phyloP scores from a whole-genome alignment of 768 basidiomycete genomes.

The Hemileccinum rubropunctum region DNA sequence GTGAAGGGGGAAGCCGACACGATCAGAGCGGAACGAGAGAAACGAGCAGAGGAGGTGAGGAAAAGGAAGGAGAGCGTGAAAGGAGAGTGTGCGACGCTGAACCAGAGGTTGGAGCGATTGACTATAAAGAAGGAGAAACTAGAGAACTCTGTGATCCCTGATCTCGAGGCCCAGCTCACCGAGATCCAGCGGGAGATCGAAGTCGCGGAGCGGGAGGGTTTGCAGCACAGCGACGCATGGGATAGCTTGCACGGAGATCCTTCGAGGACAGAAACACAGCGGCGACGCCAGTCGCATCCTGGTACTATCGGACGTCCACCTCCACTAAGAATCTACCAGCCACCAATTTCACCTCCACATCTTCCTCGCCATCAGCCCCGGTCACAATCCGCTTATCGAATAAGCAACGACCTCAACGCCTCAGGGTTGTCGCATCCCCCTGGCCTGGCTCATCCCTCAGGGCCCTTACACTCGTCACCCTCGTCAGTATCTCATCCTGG shows the following conservation, averaged over 20 bases:
- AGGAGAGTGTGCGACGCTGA: slow-evolving; percentile 53
- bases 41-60: slow-evolving; percentile 47
- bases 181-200: slow-evolving; percentile 63
- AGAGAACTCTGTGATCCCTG: slow-evolving; percentile 54
- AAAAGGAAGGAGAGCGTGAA: slow-evolving; percentile 55
- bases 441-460: slow-evolving; percentile 15
- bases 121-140: slow-evolving; percentile 63
- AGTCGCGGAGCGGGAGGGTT: slow-evolving; percentile 26
- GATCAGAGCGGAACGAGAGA: slow-evolving; percentile 44
- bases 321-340: slow-evolving; percentile 12
- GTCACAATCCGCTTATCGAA: slow-evolving; percentile 24
- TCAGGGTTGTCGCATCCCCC: slow-evolving; percentile 15
- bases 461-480: slow-evolving; percentile 8
- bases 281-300: slow-evolving; percentile 27
- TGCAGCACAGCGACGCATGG: slow-evolving; percentile 18
- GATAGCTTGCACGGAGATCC: slow-evolving; percentile 13
- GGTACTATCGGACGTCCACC: slow-evolving; percentile 27
- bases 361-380: slow-evolving; percentile 27
- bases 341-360: slow-evolving; percentile 27
- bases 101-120: slow-evolving; percentile 66
- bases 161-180: slow-evolving; percentile 65
- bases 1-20: slow-evolving; percentile 46
- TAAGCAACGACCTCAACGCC: slow-evolving; percentile 11
- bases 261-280: slow-evolving; percentile 19
- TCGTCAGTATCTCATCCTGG: slow-evolving; percentile 18